Evolutionary conservation across 106 monocot species (phyloP), one percentile per base, ranked within the genome.

Genomic region (Ottelia alismoides): DNA sequence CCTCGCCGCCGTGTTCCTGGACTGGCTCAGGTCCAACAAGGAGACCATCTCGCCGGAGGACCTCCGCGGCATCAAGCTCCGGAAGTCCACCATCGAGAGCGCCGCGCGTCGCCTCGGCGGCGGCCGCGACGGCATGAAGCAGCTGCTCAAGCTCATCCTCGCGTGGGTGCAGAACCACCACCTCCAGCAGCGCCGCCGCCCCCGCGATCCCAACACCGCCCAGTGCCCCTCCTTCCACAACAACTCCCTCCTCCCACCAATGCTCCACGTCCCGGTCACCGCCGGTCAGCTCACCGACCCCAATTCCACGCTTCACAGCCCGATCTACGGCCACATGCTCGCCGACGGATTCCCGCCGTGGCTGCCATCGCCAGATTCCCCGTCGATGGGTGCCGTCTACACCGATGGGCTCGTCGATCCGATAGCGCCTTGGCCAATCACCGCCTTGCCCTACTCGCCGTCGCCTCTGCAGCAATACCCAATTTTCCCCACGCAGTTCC

Each of bases 151-250:
- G 62, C 85, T 98, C 23, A 90, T 98, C 18, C 77, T 98, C 2
- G 12, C 82, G 10, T 98, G 89, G 96, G 89, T 98, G 1, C 96
- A 98, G 64, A 77, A 74, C 72, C 47, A 89, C 69, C 96, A 98
- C 49, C 71, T 98, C 24, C 70, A 82, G 45, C 75, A 73, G 48
- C 74, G 64, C 55, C 64, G 74, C 18, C 30, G 18, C 49, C 22
- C 0, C 50, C 25, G 31, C 48, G 12, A 30, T 22, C 29, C 47
- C 64, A 14, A 22, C 30, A 5, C 9, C 31, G 22, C 2, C 47
- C 30, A 30, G 51, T 30, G 9, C 45, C 9, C 14, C 30, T 0
- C 10, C 35, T 30, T 26, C 40, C 40, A 43, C 16, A 6, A 6
- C 10, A 6, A 43, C 11, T 10, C 18, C 19, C 17, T 5, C 22